These are phyloP conservation scores for Cryphonectria nitschkei DNA, from an alignment of 2,329 filamentous ascomycete species.

Conservation along the genomic window DNA sequence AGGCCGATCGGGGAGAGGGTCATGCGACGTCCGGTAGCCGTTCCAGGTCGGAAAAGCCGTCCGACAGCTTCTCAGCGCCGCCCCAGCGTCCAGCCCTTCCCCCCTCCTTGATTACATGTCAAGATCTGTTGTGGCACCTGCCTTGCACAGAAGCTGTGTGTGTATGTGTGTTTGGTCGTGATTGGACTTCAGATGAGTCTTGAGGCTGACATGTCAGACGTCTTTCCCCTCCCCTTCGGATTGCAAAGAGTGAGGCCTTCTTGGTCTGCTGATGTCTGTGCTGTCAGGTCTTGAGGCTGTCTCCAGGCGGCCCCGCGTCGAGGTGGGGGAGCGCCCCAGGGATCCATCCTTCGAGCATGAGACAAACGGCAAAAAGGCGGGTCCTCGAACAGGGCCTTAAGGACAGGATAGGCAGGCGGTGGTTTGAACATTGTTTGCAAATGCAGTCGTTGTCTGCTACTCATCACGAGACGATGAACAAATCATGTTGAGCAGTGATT, in stretches of 20 bases:
- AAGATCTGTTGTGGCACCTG: not conserved
- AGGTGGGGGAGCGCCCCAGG: not conserved
- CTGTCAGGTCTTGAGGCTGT: not conserved
- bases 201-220: constrained; percentile 3
- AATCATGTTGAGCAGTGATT: not conserved
- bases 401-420: constrained; percentile 1
- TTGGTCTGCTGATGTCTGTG: not conserved
- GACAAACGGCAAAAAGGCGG: constrained; percentile 11
- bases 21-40: constrained; percentile 10
- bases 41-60: not conserved
- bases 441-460: not conserved
- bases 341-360: not conserved
- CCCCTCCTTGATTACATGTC: not conserved
- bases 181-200: not conserved
- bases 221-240: not conserved
- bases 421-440: not conserved
- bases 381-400: not conserved
- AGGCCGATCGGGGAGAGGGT: not conserved
- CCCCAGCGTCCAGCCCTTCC: too few relatives aligned
- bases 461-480: not conserved
- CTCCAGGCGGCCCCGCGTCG: not conserved
- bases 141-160: not conserved
- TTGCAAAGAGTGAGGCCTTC: not conserved
- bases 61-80: not conserved
- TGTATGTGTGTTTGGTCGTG: not conserved